A percentile compares a stretch with the other conserved stretches of the same genome.
These are phyloP conservation scores for Brassica balearica DNA, from an alignment of 441 rosid genomes.

Conservation along the genomic window DNA sequence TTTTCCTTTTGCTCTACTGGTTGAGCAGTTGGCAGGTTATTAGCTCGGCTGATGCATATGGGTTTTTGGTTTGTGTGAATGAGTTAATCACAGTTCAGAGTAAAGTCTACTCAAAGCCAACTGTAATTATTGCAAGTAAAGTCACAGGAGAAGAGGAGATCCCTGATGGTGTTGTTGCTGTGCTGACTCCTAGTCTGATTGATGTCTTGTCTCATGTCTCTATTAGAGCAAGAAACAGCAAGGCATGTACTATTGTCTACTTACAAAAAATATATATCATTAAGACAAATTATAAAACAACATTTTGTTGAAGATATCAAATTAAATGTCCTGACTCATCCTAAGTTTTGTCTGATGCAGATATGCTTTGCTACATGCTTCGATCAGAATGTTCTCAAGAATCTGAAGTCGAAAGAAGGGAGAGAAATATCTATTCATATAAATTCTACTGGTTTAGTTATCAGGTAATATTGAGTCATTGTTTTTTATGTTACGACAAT, in stretches of 20 bases:
- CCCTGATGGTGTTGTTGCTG: constrained; percentile 82
- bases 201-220: constrained; percentile 89
- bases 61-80: constrained; percentile 57
- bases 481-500: background rate
- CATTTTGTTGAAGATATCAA: background rate
- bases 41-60: constrained; percentile 79
- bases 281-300: background rate
- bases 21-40: constrained; percentile 84
- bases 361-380: constrained; percentile 92
- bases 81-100: constrained; percentile 66
- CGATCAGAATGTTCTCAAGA: constrained; percentile 63
- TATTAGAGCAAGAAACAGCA: constrained; percentile 82
- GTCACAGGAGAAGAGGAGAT: constrained; percentile 90
- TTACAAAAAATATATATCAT: constrained; percentile 4
- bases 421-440: constrained; percentile 58
- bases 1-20: constrained; percentile 16
- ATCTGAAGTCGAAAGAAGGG: constrained; percentile 73
- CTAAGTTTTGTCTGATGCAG: constrained; percentile 48
- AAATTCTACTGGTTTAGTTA: constrained; percentile 57
- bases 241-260: constrained; percentile 51
- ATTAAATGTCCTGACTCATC: constrained; percentile 15
- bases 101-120: constrained; percentile 67
- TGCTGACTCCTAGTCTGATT: constrained; percentile 77
- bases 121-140: constrained; percentile 66
- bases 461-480: constrained; percentile 52